Evolutionary conservation across 1,139 yeast species (phyloP).

Genomic region (Geotrichum cucujoidarum): DNA sequence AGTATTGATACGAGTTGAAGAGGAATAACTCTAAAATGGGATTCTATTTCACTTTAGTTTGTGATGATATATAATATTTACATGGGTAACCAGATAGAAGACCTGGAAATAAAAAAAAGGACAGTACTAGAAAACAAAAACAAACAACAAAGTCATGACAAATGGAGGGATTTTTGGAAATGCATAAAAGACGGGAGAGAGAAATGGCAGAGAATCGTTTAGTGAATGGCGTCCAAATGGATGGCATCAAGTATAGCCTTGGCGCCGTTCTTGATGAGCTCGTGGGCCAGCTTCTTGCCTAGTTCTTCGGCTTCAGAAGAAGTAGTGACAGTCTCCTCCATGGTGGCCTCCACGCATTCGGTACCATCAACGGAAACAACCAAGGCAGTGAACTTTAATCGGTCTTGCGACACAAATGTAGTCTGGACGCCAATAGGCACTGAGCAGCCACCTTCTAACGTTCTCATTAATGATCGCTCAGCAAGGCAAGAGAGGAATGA

Average conservation of each 20-base stretch:
- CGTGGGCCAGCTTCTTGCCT: conserved; percentile 66
- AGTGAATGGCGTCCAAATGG: conserved; percentile 23
- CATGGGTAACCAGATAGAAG: neutral
- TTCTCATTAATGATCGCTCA: conserved; percentile 81
- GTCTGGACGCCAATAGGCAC: conserved; percentile 92
- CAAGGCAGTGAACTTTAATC: conserved; percentile 53
- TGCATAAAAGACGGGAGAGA: too few species aligned
- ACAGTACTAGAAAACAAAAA: neutral
- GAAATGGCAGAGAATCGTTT: too few species aligned
- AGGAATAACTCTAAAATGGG: too few species aligned
- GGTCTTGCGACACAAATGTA: conserved; percentile 44
- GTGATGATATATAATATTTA: too few species aligned
- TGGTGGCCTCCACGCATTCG: conserved; percentile 54
- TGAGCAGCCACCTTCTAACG: conserved; percentile 95
- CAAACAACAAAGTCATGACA: neutral
- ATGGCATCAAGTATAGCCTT: conserved; percentile 63
- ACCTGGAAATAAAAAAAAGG: neutral
- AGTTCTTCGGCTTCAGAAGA: conserved; percentile 63
- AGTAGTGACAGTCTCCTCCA: conserved; percentile 36
- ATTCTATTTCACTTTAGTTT: too few species aligned
- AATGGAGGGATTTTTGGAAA: neutral
- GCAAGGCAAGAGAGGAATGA: conserved; percentile 80
- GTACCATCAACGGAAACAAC: conserved; percentile 85
- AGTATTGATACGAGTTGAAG: too few species aligned
- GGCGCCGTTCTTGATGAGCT: conserved; percentile 71